Base-by-base conservation (phyloP, 768 basidiomycete genomes). In the Melanogaster broomeanus region DNA sequence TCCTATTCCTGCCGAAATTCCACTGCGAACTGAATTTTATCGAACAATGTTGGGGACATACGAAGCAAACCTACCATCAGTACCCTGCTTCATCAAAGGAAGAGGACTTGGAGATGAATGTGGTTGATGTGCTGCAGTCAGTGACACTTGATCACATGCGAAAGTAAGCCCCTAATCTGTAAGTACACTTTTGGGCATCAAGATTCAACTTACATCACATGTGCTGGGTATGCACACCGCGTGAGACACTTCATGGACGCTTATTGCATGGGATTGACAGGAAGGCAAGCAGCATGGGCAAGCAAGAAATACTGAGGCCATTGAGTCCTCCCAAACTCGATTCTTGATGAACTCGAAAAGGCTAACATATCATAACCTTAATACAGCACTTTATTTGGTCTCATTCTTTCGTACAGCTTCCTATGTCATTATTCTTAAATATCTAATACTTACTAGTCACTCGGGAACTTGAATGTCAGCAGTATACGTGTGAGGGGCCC, bases 11-110 rank as follows among this genome's bases (percentile, higher is more conserved):
- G 25, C 25, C 8, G 25, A 27, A 27, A 27, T 27, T 27, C 25
- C 25, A 27, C 25, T 27, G 25, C 25, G 8, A 27, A 27, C 25
- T 27, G 25, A n/a, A n/a, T n/a, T n/a, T 61, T 31, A 70, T 70
- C 40, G 68, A 70, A 51, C 58, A 60, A 51, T 64, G 58, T 34
- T 69, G 68, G 66, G 68, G 66, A 3, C 46, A 54, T 44, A 58
- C 61, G 27, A 67, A 70, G 44, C 52, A 48, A 11, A 21, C 51
- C 6, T 68, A 67, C 55, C 53, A 60, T 2, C 51, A 55, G 22
- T 49, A 42, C 24, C 54, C 53, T 10, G 35, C 49, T 10, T 60
- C 61, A 5, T 44, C 52, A 2, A 48, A 53, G 25, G 54, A 59
- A 22, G 60, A 57, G 15, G 58, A 59, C 27, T 39, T 61, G 16